A percentile compares a stretch with the other conserved stretches of the same genome.
Conservation (phyloP, 1,284 basidiomycete species). For the Cryptococcus amylolentus region DNA sequence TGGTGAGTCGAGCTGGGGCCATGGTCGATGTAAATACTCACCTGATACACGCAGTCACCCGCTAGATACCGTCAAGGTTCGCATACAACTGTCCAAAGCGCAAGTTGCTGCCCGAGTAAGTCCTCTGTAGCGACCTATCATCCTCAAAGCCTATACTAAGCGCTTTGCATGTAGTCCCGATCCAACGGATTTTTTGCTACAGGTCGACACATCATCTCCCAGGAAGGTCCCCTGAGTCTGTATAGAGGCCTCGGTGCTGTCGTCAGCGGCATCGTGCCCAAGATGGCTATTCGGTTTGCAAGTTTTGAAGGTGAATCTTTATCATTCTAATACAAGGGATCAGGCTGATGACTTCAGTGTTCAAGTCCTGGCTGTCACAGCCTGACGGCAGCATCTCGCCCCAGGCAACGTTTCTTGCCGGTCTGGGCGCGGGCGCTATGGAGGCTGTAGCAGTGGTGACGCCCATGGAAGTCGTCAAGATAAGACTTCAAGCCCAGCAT, state of each 20-base stretch:
- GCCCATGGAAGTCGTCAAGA: slow-evolving; percentile 99
- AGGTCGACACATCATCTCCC: slow-evolving; percentile 77
- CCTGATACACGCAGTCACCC: slow-evolving; percentile 47
- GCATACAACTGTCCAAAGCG: slow-evolving; percentile 91
- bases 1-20: slow-evolving; percentile 45
- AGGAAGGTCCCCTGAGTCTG: slow-evolving; percentile 90
- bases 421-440: slow-evolving; percentile 87
- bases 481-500: slow-evolving; percentile 94
- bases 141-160: not conserved
- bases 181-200: slow-evolving; percentile 91
- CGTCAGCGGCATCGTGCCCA: slow-evolving; percentile 93
- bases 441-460: slow-evolving; percentile 93
- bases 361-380: slow-evolving; percentile 73
- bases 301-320: slow-evolving; percentile 70
- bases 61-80: slow-evolving; percentile 96
- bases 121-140: not conserved
- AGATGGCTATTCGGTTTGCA: slow-evolving; percentile 99
- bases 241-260: slow-evolving; percentile 99
- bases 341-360: slow-evolving; percentile 51
- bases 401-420: slow-evolving; percentile 60
- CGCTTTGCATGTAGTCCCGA: slow-evolving; percentile 62
- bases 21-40: not conserved
- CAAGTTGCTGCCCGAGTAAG: slow-evolving; percentile 74
- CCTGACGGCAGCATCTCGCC: slow-evolving; percentile 32
- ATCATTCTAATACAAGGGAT: not conserved